phyloP scores from a whole-genome alignment of 129 eudicot species.

The Daucus carota region DH1_v3.0 NC_030383.2:57142001-57142500 shows the following conservation, averaged over 20 bases:
- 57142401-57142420: too few species aligned
- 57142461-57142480: too few species aligned
- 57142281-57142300: too few species aligned
- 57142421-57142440: too few species aligned
- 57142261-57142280: not conserved
- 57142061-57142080: not conserved
- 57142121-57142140: conserved; percentile 12
- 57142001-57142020: conserved; percentile 76
- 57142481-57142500: too few species aligned
- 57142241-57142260: not conserved
- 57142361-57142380: too few species aligned
- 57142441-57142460: too few species aligned
- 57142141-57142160: conserved; percentile 15
- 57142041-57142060: not conserved
- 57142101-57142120: conserved; percentile 15
- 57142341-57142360: too few species aligned
- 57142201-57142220: conserved; percentile 21
- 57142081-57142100: not conserved
- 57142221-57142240: not conserved
- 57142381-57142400: too few species aligned
- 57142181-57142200: conserved; percentile 12
- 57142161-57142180: conserved; percentile 12
- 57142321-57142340: too few species aligned
- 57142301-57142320: too few species aligned
- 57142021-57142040: conserved; percentile 57